phyloP scores from a whole-genome alignment of 371 early-diverging fungal species.

The Umbelopsis sp. region DNA sequence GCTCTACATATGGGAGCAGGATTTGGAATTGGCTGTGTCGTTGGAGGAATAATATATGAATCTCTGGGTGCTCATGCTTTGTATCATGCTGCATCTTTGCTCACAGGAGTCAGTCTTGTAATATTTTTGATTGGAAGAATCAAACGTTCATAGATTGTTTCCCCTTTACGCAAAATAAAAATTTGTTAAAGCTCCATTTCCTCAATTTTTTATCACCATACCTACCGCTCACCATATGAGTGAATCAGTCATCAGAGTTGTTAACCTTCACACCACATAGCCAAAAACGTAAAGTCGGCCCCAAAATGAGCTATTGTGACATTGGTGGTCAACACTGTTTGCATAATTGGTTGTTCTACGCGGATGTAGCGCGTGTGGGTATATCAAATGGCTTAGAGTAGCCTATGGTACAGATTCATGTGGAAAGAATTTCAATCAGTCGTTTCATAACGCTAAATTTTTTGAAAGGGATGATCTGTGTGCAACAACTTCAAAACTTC shows the following conservation, averaged over 20 bases:
- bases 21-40: conserved; percentile 36
- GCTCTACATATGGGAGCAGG: conserved; percentile 40
- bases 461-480: too few species aligned
- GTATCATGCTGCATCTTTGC: conserved; percentile 26
- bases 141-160: background rate
- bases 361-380: background rate
- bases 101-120: conserved; percentile 22
- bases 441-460: too few species aligned
- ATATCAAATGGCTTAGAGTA: background rate
- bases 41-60: conserved; percentile 38
- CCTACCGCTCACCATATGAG: too few species aligned
- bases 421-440: too few species aligned
- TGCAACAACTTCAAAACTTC: too few species aligned
- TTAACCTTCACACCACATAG: too few species aligned
- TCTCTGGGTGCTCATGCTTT: conserved; percentile 29
- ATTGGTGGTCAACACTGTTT: background rate
- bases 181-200: too few species aligned
- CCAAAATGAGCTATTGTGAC: background rate
- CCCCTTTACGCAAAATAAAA: background rate
- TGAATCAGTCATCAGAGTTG: too few species aligned
- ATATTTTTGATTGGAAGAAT: conserved; percentile 27
- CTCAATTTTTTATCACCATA: too few species aligned
- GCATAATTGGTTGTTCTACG: background rate
- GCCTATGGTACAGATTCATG: background rate
- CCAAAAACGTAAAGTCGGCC: too few species aligned